Percentiles rank a stretch among this genome's conserved stretches.
Evolutionary conservation across 306 rosid species (phyloP).

Genomic region (Glycine tomentella): DNA sequence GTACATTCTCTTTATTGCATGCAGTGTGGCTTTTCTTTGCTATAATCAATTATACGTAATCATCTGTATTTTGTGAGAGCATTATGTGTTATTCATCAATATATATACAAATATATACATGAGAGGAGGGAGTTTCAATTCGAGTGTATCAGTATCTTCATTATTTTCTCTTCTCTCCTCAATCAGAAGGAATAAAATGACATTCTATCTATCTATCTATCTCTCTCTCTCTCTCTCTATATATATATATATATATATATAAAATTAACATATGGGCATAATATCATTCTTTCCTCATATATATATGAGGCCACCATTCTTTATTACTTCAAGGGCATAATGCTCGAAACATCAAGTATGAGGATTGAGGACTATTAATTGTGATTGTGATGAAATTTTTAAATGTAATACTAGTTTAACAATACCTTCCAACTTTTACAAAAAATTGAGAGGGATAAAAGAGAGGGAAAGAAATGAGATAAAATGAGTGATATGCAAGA

Average conservation of each 20-base stretch:
- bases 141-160: neutral
- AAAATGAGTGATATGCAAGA: neutral
- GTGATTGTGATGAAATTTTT: neutral
- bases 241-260: neutral
- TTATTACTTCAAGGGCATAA: neutral
- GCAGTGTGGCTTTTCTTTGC: slow-evolving; percentile 48
- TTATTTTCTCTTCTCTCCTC: slow-evolving; percentile 2
- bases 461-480: neutral
- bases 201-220: too few relatives aligned
- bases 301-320: too few relatives aligned
- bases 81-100: neutral
- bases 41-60: slow-evolving; percentile 14
- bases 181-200: neutral
- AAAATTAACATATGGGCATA: too few relatives aligned
- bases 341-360: neutral
- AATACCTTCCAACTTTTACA: neutral
- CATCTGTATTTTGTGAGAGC: neutral
- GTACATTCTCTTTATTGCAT: slow-evolving; percentile 51
- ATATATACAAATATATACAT: neutral
- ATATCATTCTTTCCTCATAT: too few relatives aligned
- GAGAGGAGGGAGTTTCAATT: neutral
- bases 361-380: neutral
- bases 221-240: too few relatives aligned
- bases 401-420: neutral
- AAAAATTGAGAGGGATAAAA: neutral